Conservation (phyloP, 805 yeast genomes). For the Zygotorulaspora danielsina region DNA sequence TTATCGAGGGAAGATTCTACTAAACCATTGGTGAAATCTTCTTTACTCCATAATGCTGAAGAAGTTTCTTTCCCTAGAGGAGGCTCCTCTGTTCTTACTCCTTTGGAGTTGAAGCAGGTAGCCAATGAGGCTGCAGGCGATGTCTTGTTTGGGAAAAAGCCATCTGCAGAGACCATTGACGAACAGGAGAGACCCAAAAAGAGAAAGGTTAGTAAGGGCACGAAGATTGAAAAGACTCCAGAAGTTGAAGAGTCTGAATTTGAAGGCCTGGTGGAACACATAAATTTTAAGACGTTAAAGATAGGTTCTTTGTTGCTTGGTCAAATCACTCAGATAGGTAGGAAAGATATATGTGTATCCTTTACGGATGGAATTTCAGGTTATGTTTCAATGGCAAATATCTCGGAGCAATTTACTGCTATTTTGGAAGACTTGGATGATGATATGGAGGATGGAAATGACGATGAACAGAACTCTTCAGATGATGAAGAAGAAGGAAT, state of each 20-base stretch:
- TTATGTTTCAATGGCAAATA: conserved; percentile 65
- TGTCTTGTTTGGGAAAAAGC: conserved; percentile 55
- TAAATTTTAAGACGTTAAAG: conserved; percentile 56
- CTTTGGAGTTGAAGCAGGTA: conserved; percentile 87
- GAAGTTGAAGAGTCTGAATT: conserved; percentile 34
- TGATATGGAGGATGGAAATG: conserved; percentile 37
- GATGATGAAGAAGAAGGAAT: conserved; percentile 28
- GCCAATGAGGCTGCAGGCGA: conserved; percentile 90
- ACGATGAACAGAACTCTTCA: conserved; percentile 34
- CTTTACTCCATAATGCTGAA: conserved; percentile 37
- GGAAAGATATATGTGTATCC: conserved; percentile 61
- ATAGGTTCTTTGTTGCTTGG: conserved; percentile 78
- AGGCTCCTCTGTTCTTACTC: conserved; percentile 79
- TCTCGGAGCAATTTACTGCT: conserved; percentile 59
- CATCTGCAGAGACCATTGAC: conserved; percentile 15
- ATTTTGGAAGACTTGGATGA: conserved; percentile 56
- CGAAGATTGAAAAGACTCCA: conserved; percentile 16
- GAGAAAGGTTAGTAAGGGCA: conserved; percentile 34
- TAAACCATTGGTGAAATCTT: conserved; percentile 36
- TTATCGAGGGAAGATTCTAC: conserved; percentile 40
- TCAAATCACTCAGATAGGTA: conserved; percentile 58
- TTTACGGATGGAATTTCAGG: conserved; percentile 81
- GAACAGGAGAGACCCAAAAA: conserved; percentile 42
- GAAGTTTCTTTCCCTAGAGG: conserved; percentile 83
- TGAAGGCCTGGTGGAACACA: conserved; percentile 53